Evolutionary conservation across 345 rosid genomes (phyloP).

Genomic region (Euphorbia tirucalli): DNA sequence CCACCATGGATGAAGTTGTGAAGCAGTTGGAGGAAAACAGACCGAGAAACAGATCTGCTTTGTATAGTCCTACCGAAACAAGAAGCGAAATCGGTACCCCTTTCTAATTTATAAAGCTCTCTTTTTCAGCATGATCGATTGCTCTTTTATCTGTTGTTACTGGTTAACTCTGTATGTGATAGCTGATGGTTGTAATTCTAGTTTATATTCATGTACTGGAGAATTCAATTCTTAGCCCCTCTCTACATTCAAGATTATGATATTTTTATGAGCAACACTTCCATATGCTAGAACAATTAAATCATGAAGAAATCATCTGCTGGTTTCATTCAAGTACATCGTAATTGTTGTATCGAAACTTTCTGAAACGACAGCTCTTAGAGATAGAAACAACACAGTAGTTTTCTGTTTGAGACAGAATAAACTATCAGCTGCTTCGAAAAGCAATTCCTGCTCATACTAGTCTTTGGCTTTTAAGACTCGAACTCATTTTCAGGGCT

Average conservation of each 20-base stretch:
- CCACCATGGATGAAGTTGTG: constrained; percentile 94
- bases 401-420: no score
- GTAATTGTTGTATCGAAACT: no score
- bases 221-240: constrained; percentile 5
- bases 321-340: background rate
- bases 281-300: constrained; percentile 13
- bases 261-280: constrained; percentile 2
- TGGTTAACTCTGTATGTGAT: constrained; percentile 9
- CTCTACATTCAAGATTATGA: constrained; percentile 12
- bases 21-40: constrained; percentile 94
- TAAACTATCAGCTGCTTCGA: no score
- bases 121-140: constrained; percentile 13
- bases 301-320: background rate
- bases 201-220: constrained; percentile 6
- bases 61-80: constrained; percentile 87
- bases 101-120: constrained; percentile 36
- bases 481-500: background rate
- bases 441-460: no score
- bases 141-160: constrained; percentile 7
- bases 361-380: no score
- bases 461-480: background rate
- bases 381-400: no score
- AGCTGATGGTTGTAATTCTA: constrained; percentile 17
- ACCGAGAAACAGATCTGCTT: constrained; percentile 92
- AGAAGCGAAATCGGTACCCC: constrained; percentile 88